Evolutionary conservation across 345 rosid species (phyloP), one percentile per base, ranked within the genome.

Genomic region (Aurinia saxatilis): DNA sequence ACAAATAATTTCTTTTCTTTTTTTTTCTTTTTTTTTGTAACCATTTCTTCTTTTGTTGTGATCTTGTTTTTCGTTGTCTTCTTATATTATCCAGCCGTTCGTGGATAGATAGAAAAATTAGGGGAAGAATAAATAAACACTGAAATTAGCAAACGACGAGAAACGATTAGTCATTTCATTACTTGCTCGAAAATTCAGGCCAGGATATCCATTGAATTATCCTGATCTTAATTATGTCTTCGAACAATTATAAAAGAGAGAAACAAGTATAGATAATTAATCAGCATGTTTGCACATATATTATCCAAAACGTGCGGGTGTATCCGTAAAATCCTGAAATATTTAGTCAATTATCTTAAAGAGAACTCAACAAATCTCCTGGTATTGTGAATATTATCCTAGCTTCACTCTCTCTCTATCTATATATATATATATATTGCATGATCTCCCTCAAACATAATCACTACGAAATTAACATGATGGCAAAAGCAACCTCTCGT

Each of bases 401-500:
- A 13, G 36, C 46, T 31, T 35, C 39, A 55, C 44, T 12, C 36
- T 12, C 25, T 63, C n/a, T n/a, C n/a, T n/a, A n/a, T n/a, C n/a
- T n/a, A n/a, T n/a, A n/a, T n/a, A 15, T 49, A 40, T 46, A 27
- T 27, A 50, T 31, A 53, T 18, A 33, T 19, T 35, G 14, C 16
- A 35, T 23, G 8, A 14, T 21, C n/a, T 33, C 44, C 25, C 25
- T n/a, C 16, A 13, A 31, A 40, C 45, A 34, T 33, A 33, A 9
- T 47, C 63, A 56, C 25, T 37, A 36, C 14, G 47, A 56, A 38
- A 37, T 47, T 25, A 54, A 56, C 68, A 70, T 70, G 74, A 70
- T 70, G 74, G 59, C 69, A 12, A 63, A 63, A 25, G 0, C 29
- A 15, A 30, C 46, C 6, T 40, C 15, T 33, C 15, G 0, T 15